Base-by-base conservation (phyloP, 768 basidiomycete genomes). In the Mrakia frigida region DNA sequence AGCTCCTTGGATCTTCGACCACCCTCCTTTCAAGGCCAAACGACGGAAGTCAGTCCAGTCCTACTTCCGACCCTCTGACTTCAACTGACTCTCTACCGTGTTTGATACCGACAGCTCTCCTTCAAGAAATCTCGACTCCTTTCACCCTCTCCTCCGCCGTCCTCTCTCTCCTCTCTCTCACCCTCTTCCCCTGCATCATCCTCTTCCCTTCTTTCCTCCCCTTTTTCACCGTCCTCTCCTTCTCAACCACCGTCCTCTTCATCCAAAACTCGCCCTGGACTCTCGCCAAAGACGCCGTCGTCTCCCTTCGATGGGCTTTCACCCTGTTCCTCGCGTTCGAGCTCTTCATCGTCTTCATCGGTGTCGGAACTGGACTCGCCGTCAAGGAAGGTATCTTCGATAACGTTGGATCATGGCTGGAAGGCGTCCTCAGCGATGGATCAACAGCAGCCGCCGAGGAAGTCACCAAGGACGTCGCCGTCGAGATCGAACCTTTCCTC, bases 221-320 rank as follows among this genome's bases (percentile, higher is more conserved):
- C 25, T 9, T 33, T 2, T 65, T 35, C 35, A 39, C 16, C 33
- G 7, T 65, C 28, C 33, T 65, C 37, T 65, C 63, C 18, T 65
- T 65, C 63, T 33, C 6, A 21, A 65, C 37, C 16, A 6, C 37
- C 63, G 23, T 39, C 31, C 28, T 35, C 63, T 39, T 18, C 33
- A 14, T 37, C 63, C 31, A 65, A 18, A 35, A 33, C 31, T 21
- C 18, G 2, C 63, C 31, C 18, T 65, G 11, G 13, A 21, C 33
- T 14, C 3, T 31, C 13, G 37, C 31, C n/a, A 65, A 65, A 31
- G 63, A 65, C 63, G 37, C 63, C 33, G 21, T 10, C 33, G 63
- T 65, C 63, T 65, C 63, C 33, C 63, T 65, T 39, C 31, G 63
- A 25, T 65, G 63, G 63, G 23, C 37, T 13, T 65, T 35, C 37